Evolutionary conservation across 2,329 filamentous ascomycete genomes (phyloP).

Genomic region (Ophiognomonia clavigignenti-juglandacearum): DNA sequence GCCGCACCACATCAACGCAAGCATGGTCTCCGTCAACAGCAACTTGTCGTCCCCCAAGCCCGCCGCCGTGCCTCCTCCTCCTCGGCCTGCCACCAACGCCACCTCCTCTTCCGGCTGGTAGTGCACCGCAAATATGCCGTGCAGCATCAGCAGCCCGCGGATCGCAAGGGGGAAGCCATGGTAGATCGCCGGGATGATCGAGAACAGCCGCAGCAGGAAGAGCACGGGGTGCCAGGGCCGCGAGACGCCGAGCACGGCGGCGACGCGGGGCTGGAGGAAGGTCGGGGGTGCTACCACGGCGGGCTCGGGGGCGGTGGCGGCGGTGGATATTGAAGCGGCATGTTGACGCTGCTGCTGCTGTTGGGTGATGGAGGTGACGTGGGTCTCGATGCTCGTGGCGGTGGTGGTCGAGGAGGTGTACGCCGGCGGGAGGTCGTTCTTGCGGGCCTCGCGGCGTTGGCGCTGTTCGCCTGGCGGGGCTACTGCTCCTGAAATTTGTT

Average conservation of each 20-base stretch:
- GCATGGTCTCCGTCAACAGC: conserved; percentile 61
- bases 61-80: conserved; percentile 32
- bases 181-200: conserved; percentile 64
- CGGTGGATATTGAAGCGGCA: too few relatives aligned
- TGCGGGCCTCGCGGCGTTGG: not conserved
- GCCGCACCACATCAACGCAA: conserved; percentile 65
- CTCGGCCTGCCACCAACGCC: too few relatives aligned
- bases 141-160: conserved; percentile 61
- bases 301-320: conserved; percentile 1
- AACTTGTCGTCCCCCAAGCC: conserved; percentile 40
- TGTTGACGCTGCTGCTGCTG: too few relatives aligned
- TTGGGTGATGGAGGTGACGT: not conserved
- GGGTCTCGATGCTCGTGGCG: not conserved
- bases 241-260: conserved; percentile 71
- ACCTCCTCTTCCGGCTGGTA: too few relatives aligned
- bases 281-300: conserved; percentile 26
- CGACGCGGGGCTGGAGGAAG: conserved; percentile 69
- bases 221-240: conserved; percentile 69
- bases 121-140: conserved; percentile 34
- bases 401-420: not conserved
- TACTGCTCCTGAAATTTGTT: not conserved
- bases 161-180: conserved; percentile 67
- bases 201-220: conserved; percentile 67
- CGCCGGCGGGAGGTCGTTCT: not conserved
- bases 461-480: not conserved